Percentiles rank a stretch among this genome's conserved stretches.
Evolutionary conservation across 768 basidiomycete genomes (phyloP).

Genomic region (Leucosporidium creatinivorum): DNA sequence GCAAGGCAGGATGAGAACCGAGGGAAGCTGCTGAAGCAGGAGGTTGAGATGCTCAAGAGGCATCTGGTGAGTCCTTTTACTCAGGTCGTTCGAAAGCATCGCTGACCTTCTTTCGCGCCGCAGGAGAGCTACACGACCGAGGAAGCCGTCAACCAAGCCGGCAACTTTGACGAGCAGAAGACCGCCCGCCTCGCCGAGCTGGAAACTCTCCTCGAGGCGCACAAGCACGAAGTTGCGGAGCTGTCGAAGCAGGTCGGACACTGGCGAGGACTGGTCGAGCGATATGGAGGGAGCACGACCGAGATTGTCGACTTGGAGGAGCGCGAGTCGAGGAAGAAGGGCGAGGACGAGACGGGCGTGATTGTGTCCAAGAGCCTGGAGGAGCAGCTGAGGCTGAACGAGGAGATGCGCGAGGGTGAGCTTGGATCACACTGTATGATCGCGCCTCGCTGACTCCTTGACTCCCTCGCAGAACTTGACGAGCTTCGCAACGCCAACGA

Average conservation of each 20-base stretch:
- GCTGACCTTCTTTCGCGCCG: neutral
- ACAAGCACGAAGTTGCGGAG: slow-evolving; percentile 19
- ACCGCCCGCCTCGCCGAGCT: slow-evolving; percentile 28
- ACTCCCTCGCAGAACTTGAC: slow-evolving; percentile 18
- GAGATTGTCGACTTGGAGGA: slow-evolving; percentile 26
- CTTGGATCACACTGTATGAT: too few relatives aligned
- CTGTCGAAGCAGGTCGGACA: slow-evolving; percentile 19
- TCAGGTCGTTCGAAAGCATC: neutral
- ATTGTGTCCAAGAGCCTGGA: slow-evolving; percentile 9
- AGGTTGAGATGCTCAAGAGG: slow-evolving; percentile 29
- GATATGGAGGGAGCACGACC: slow-evolving; percentile 32
- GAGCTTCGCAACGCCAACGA: slow-evolving; percentile 22
- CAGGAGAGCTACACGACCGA: slow-evolving; percentile 32
- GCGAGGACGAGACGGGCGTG: neutral
- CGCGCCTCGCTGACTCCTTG: neutral
- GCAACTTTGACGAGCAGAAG: slow-evolving; percentile 25
- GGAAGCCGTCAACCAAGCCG: slow-evolving; percentile 25
- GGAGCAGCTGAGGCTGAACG: slow-evolving; percentile 25
- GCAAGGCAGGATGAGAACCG: slow-evolving; percentile 18
- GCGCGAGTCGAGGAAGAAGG: slow-evolving; percentile 1
- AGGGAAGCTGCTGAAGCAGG: slow-evolving; percentile 18
- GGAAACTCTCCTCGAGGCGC: slow-evolving; percentile 26
- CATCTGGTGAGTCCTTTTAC: slow-evolving; percentile 21
- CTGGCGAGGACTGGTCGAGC: slow-evolving; percentile 27
- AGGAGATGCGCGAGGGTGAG: slow-evolving; percentile 22